phyloP scores from a whole-genome alignment of 768 basidiomycete genomes.

The Rhodosporidiobolus odoratus region DNA sequence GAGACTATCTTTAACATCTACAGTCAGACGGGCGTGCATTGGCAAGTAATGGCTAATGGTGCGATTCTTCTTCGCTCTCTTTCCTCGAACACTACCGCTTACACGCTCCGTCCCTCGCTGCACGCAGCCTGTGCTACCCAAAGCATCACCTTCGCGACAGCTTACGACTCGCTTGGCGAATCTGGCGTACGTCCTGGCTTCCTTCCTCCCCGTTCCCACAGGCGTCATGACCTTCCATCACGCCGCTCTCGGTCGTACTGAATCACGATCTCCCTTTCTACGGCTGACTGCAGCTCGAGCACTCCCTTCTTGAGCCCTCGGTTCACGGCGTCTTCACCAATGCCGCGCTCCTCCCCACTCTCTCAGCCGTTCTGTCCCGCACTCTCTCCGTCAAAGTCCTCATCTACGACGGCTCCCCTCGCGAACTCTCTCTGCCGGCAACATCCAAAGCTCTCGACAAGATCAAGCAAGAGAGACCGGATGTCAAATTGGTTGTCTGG shows the following conservation, averaged over 20 bases:
- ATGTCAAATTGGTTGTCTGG: slow-evolving; percentile 55
- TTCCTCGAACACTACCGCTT: background rate
- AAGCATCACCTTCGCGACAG: slow-evolving; percentile 79
- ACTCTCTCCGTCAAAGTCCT: slow-evolving; percentile 72
- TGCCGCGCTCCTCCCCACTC: slow-evolving; percentile 73
- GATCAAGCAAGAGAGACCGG: slow-evolving; percentile 49
- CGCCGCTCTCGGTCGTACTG: background rate
- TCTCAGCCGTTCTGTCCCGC: slow-evolving; percentile 64
- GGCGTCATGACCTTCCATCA: background rate
- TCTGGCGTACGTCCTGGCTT: slow-evolving; percentile 32
- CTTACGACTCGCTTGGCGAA: slow-evolving; percentile 91
- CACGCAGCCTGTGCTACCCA: slow-evolving; percentile 59
- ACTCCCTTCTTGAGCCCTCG: slow-evolving; percentile 81
- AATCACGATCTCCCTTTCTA: background rate
- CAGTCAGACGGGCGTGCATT: slow-evolving; percentile 67
- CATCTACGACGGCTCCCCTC: slow-evolving; percentile 70
- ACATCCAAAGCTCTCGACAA: slow-evolving; percentile 53
- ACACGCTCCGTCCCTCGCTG: background rate
- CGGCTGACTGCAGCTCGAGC: slow-evolving; percentile 53
- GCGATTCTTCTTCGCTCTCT: background rate
- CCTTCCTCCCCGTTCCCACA: no score
- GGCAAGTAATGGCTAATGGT: slow-evolving; percentile 75
- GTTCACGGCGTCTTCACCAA: slow-evolving; percentile 86
- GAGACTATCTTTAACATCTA: slow-evolving; percentile 86
- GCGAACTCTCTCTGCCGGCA: slow-evolving; percentile 31